Evolutionary conservation across 2,329 filamentous ascomycete genomes (phyloP).

Genomic region (Fusarium algeriense): DNA sequence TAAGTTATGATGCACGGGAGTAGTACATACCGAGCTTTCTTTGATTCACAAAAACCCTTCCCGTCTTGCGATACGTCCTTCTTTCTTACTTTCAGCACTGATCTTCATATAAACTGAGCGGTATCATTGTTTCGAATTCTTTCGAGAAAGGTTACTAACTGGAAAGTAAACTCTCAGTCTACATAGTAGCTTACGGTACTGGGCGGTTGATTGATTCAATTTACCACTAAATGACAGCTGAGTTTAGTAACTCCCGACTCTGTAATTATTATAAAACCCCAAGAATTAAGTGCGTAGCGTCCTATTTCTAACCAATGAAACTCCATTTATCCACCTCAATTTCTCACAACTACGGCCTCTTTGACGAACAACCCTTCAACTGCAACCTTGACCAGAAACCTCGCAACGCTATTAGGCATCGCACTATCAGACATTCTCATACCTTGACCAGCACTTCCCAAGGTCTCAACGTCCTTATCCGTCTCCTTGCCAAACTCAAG

Average conservation of each 20-base stretch:
- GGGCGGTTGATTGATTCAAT: too few relatives aligned
- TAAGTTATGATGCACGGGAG: not conserved
- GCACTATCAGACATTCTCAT: constrained; percentile 50
- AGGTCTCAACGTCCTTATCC: constrained; percentile 37
- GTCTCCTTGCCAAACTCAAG: constrained; percentile 45
- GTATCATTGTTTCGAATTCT: too few relatives aligned
- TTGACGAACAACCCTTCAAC: constrained; percentile 43
- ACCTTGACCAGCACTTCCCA: constrained; percentile 50
- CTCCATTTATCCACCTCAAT: not conserved
- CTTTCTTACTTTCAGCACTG: too few relatives aligned
- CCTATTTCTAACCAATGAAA: rapidly evolving
- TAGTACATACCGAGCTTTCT: not conserved
- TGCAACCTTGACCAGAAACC: constrained; percentile 52
- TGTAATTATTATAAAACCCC: rapidly evolving
- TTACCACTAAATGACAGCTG: too few relatives aligned
- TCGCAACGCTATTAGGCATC: constrained; percentile 47
- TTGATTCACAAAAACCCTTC: not conserved
- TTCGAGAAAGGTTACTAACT: too few relatives aligned
- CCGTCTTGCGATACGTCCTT: too few relatives aligned
- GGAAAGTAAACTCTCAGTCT: too few relatives aligned
- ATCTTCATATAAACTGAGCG: too few relatives aligned
- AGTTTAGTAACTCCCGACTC: rapidly evolving
- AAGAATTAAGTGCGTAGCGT: too few relatives aligned
- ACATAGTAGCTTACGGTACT: too few relatives aligned
- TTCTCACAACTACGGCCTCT: constrained; percentile 34